Evolutionary conservation across 805 yeast species (phyloP), one percentile per base, ranked within the genome.

Genomic region (Pichia sporocuriosa): DNA sequence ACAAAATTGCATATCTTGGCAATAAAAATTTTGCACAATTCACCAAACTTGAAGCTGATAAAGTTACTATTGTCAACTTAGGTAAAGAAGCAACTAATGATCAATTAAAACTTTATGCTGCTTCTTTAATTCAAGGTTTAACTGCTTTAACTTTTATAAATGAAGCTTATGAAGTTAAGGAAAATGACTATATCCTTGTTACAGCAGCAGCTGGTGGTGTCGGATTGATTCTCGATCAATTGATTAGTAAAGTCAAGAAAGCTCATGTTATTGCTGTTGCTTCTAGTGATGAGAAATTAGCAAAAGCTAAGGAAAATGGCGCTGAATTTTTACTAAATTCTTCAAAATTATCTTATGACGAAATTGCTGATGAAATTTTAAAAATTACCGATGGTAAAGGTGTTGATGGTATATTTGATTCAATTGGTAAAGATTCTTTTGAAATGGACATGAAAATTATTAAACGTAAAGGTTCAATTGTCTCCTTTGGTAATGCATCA

Each of bases 161-260:
- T 28, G 87, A 84, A 47, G 75, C 93, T 2, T 77, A 84, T 55
- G 54, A 69, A 2, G 83, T 85, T 30, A 58, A 84, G 52, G 66
- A 73, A 57, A 89, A 78, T 40, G 96, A 90, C 44, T 72, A 63
- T 51, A 73, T 84, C 33, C 68, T 89, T 35, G 79, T 86, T 21
- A 86, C 88, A 67, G 97, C 97, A 4, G 96, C 96, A 7, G 96
- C 97, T 3, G 97, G 97, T 35, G 96, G 97, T 43, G 90, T 85
- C 38, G 97, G 97, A 5, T 70, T 75, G 39, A 51, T 85, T 16
- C 65, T 87, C 40, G 67, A 70, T 37, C 96, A 88, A 59, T 65
- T 88, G 61, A 62, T 82, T 37, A 60, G 69, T 24, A 55, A 62
- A 20, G 20, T 47, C 24, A 68, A 66, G 37, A 95, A 95, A 17